Evolutionary conservation across 2,329 filamentous ascomycete genomes (phyloP), one percentile per base, ranked within the genome.

Genomic region (Fusarium protoensiforme): DNA sequence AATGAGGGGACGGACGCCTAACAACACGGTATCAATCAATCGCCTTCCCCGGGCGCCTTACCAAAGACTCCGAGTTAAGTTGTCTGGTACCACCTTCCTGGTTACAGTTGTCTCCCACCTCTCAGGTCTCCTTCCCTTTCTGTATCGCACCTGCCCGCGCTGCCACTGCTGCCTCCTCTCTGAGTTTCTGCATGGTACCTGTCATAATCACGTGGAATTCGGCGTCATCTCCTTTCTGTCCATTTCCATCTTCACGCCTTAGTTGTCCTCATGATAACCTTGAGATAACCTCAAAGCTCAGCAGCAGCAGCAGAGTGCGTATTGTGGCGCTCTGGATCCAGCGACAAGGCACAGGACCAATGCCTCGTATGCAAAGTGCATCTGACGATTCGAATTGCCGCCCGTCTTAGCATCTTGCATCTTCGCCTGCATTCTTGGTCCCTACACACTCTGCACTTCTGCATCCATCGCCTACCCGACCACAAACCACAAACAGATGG

Each of bases 181-280:
- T 18, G 54, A 39, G 31, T 31, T 38, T 48, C 58, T 48, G 58
- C 39, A 61, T 29, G 58, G 38, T 62, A 53, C 43, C 43, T 62
- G 59, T 53, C 43, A 53, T 39, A 53, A 62, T 53, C 59, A 62
- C 59, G 59, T 62, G 59, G 48, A 27, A 51, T n/a, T n/a, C 20
- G 22, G 38, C 16, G 22, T 35, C 31, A 38, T 51, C 29, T 16
- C 24, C 9, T 60, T 43, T 43, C 39, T 59, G 22, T 18, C 39
- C 16, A 59, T 14, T 60, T 33, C 46, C 46, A 53, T 20, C 46
- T 22, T 62, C 46, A 29, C 33, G 24, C 31, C 60, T 31, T n/a
- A 27, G 24, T 10, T 39, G 59, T 31, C 24, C 60, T 16, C 60
- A 48, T 62, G 33, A 62, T 39, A 62, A 54, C 27, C 43, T 38